Conservation (phyloP, 2,329 filamentous ascomycete species). For the Fusarium mundagurra region DNA sequence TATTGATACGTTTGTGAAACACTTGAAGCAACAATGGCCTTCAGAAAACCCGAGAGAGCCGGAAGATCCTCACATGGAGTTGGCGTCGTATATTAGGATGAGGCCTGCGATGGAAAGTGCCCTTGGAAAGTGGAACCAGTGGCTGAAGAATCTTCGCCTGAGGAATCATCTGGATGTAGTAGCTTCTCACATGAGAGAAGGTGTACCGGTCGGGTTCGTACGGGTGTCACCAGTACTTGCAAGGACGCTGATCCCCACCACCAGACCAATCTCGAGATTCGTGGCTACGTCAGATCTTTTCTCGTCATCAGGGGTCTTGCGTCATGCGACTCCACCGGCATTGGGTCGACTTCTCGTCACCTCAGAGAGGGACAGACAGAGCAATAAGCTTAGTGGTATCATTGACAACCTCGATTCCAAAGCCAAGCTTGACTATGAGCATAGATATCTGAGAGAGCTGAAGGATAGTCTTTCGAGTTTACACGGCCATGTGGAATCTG, state of each 20-base stretch:
- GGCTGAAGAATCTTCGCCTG: slow-evolving; percentile 26
- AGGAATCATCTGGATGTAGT: slow-evolving; percentile 7
- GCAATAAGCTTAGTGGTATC: not conserved
- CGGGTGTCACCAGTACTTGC: not conserved
- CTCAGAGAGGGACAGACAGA: not conserved
- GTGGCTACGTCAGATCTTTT: slow-evolving; percentile 19
- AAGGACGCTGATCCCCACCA: too few species aligned
- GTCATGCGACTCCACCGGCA: accelerated
- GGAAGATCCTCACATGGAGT: not conserved
- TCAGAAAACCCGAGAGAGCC: not conserved
- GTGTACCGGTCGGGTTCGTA: not conserved
- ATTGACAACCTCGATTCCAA: slow-evolving; percentile 11
- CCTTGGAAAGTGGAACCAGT: not conserved
- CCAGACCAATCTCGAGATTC: not conserved
- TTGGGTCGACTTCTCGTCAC: not conserved
- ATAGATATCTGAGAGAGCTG: slow-evolving; percentile 16
- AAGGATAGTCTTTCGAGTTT: slow-evolving; percentile 20
- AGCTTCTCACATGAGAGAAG: not conserved
- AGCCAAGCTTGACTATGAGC: slow-evolving; percentile 17
- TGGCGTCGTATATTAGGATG: slow-evolving; percentile 8
- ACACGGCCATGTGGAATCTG: not conserved
- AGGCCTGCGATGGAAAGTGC: not conserved
- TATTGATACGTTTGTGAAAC: not conserved
- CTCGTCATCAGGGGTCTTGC: not conserved
- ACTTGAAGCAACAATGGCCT: slow-evolving; percentile 25